phyloP scores from a whole-genome alignment of 75 land plant genomes.

The Pinus tabuliformis region DNA sequence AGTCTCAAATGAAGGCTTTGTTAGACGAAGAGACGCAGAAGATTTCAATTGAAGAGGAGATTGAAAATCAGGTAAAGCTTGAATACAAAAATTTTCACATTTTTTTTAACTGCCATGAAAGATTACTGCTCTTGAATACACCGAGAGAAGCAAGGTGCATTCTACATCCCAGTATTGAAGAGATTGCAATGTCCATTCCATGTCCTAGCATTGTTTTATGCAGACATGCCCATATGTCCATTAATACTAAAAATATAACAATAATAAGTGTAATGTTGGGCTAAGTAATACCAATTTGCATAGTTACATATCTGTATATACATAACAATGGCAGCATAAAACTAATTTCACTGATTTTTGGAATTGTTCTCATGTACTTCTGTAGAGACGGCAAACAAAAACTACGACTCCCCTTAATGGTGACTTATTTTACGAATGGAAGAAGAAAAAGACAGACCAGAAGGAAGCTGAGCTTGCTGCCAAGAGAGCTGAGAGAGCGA shows the following conservation, averaged over 20 bases:
- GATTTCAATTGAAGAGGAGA: constrained; percentile 91
- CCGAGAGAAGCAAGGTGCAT: too few relatives aligned
- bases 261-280: too few relatives aligned
- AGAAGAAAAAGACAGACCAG: constrained; percentile 73
- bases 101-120: too few relatives aligned
- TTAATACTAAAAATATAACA: too few relatives aligned
- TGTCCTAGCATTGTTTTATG: too few relatives aligned
- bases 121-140: too few relatives aligned
- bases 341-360: not conserved
- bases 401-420: constrained; percentile 77
- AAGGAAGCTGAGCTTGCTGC: constrained; percentile 82
- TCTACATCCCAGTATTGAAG: too few relatives aligned
- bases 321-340: too few relatives aligned
- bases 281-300: too few relatives aligned
- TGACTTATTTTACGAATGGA: constrained; percentile 90
- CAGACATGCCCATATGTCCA: too few relatives aligned
- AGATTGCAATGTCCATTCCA: too few relatives aligned
- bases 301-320: too few relatives aligned
- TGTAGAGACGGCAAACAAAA: constrained; percentile 61
- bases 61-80: constrained; percentile 76
- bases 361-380: constrained; percentile 6
- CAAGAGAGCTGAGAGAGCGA: constrained; percentile 87
- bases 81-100: not conserved
- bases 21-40: constrained; percentile 87
- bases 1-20: constrained; percentile 99